Conservation (phyloP, 345 rosid genomes). For the Pistacia atlantica region DNA sequence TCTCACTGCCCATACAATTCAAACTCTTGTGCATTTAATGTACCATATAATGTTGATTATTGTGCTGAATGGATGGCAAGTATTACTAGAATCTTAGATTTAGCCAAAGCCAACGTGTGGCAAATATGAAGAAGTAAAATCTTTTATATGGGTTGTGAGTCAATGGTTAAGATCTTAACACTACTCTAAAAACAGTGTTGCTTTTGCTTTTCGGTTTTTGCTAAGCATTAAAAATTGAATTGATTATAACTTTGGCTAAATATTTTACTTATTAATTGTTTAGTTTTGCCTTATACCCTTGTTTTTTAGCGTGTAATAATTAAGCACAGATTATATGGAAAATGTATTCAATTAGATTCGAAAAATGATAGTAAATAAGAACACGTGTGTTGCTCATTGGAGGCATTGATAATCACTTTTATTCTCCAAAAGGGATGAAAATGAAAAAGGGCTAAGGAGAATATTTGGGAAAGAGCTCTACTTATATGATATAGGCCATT, state of each 20-base stretch:
- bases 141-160: background rate
- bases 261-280: background rate
- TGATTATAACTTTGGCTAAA: background rate
- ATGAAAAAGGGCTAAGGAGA: background rate
- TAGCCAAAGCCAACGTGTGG: background rate
- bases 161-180: background rate
- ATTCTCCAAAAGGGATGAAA: background rate
- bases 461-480: background rate
- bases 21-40: background rate
- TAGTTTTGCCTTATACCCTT: background rate
- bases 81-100: background rate
- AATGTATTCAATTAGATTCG: background rate
- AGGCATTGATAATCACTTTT: background rate
- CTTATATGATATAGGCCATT: too few species aligned
- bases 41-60: background rate
- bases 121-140: background rate
- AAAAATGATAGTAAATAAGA: background rate
- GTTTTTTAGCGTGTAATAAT: background rate
- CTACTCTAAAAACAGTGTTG: background rate
- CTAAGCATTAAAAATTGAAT: background rate
- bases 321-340: background rate
- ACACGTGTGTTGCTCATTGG: background rate
- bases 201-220: background rate
- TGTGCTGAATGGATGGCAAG: background rate
- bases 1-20: background rate